phyloP scores from a whole-genome alignment of 228 moss, liverwort and hornwort species.

The Sphagnum magellanicum region DNA sequence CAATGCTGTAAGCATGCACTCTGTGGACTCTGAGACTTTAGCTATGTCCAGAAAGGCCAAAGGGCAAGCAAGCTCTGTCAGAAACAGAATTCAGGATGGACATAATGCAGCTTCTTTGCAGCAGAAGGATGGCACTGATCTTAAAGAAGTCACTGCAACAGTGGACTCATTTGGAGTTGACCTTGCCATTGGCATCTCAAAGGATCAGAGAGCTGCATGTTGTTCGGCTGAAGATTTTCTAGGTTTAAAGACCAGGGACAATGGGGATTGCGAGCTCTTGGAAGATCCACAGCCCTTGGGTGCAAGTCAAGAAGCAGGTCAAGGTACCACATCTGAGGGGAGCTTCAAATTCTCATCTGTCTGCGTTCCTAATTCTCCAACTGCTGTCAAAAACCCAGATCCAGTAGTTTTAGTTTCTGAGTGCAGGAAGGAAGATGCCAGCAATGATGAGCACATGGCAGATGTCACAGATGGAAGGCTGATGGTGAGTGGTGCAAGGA shows the following conservation, averaged over 20 bases:
- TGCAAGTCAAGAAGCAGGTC: not conserved
- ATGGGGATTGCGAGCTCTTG: not conserved
- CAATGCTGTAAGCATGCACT: not conserved
- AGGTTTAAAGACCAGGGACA: not conserved
- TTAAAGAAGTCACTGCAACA: no score
- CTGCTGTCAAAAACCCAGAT: not conserved
- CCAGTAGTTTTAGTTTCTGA: not conserved
- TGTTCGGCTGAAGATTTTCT: not conserved
- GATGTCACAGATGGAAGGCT: constrained; percentile 5
- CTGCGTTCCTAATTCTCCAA: not conserved
- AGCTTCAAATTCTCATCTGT: not conserved
- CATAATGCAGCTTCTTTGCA: no score
- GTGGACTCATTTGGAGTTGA: not conserved
- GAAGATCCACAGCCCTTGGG: not conserved
- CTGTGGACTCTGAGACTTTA: no score
- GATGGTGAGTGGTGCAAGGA: constrained; percentile 5
- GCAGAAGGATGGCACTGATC: no score
- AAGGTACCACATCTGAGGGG: not conserved
- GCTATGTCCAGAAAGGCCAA: no score
- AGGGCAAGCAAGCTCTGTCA: no score
- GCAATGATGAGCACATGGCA: not conserved
- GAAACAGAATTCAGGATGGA: no score
- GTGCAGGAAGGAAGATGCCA: not conserved
- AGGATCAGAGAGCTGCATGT: not conserved
- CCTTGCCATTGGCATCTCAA: not conserved